A percentile compares a stretch with the other conserved stretches of the same genome.
Conservation (phyloP, 1,139 yeast species). For the Chernovozyma sophiae-reginae region DNA sequence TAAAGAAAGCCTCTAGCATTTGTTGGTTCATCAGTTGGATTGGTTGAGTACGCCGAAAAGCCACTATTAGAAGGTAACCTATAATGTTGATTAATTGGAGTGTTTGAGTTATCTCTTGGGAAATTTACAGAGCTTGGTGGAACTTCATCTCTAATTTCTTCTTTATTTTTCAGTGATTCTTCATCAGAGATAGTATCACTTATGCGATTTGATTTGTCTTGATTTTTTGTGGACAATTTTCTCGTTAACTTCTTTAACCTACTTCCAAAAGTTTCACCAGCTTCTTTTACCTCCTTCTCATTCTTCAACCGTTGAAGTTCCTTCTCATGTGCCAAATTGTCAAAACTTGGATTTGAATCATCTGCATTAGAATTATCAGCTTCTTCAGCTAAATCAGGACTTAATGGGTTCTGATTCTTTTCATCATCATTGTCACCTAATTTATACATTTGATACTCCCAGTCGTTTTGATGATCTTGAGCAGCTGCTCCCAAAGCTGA, state of each 20-base stretch:
- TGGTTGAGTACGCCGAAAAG: conserved; percentile 17
- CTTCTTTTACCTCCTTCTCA: conserved; percentile 3
- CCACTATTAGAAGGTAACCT: conserved; percentile 28
- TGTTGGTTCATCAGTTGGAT: conserved; percentile 26
- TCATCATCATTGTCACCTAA: conserved; percentile 32
- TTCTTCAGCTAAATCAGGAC: conserved; percentile 8
- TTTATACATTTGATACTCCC: conserved; percentile 64
- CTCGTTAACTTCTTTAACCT: conserved; percentile 15
- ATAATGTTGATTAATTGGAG: conserved; percentile 21
- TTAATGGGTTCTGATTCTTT: conserved; percentile 12
- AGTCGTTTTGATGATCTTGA: conserved; percentile 62
- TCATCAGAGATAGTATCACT: conserved; percentile 28
- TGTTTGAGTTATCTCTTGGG: conserved; percentile 13
- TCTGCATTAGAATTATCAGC: conserved; percentile 5
- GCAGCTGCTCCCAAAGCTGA: conserved; percentile 67
- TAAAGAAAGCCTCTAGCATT: conserved; percentile 26
- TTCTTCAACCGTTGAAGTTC: neutral
- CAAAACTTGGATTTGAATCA: conserved; percentile 1
- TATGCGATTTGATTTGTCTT: conserved; percentile 11
- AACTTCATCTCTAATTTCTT: conserved; percentile 11
- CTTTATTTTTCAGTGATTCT: conserved; percentile 9
- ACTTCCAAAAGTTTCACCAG: conserved; percentile 11
- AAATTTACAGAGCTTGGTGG: conserved; percentile 11
- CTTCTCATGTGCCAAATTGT: conserved; percentile 5
- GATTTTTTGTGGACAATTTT: conserved; percentile 22